These are phyloP conservation scores for rapeseed (Brassica napus) DNA, from an alignment of 345 rosid genomes.

Conservation along the genomic window DNA sequence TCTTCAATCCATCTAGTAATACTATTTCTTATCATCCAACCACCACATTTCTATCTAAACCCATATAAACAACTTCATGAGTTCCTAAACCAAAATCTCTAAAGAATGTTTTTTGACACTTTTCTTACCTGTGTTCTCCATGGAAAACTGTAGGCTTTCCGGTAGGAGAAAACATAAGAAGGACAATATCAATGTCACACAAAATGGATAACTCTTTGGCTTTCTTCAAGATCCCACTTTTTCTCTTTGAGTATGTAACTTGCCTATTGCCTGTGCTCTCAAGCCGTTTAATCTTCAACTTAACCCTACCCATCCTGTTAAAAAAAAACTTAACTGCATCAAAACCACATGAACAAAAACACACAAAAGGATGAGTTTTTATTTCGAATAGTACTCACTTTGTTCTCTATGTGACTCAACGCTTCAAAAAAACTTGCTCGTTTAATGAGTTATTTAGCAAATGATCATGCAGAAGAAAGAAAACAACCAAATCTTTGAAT, in stretches of 20 bases:
- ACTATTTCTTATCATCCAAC: neutral
- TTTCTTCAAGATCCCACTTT: conserved; percentile 85
- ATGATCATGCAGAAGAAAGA: neutral
- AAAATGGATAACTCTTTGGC: conserved; percentile 84
- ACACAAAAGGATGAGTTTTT: neutral
- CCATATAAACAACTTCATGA: neutral
- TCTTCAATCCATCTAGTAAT: conserved; percentile 1
- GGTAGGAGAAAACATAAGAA: conserved; percentile 88
- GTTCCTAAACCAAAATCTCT: neutral
- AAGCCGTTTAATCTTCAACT: conserved; percentile 78
- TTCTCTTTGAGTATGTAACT: conserved; percentile 81
- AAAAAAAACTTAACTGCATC: neutral
- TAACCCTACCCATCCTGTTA: conserved; percentile 84
- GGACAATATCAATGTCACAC: conserved; percentile 78
- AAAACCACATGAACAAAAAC: neutral
- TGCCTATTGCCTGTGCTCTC: conserved; percentile 76
- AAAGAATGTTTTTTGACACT: neutral
- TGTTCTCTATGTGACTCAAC: neutral
- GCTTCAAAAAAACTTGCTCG: neutral
- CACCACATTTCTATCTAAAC: neutral
- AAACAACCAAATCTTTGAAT: neutral
- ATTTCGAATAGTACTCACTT: conserved; percentile 26
- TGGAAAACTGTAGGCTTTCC: conserved; percentile 72
- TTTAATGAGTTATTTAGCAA: neutral
- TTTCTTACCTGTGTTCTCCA: conserved; percentile 66